A percentile compares a stretch with the other conserved stretches of the same genome.
Evolutionary conservation across 257 asterid genomes (phyloP).

Genomic region (Primulina eburnea): DNA sequence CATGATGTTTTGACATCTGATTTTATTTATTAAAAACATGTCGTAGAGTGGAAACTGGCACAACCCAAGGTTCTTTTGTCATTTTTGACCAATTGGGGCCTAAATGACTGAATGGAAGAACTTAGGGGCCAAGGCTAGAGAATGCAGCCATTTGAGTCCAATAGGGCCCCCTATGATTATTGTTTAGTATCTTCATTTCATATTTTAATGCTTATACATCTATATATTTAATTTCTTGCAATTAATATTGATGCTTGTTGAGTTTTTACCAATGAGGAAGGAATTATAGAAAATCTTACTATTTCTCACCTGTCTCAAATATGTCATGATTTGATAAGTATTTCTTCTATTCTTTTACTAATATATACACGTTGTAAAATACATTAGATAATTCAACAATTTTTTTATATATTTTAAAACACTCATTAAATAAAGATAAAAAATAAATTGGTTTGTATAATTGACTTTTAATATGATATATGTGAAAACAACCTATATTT

Average conservation of each 20-base stretch:
- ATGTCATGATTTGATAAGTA: too few relatives aligned
- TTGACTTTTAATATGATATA: too few relatives aligned
- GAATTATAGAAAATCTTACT: background rate
- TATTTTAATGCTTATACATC: background rate
- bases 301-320: background rate
- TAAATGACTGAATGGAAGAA: background rate
- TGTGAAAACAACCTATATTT: too few relatives aligned
- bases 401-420: too few relatives aligned
- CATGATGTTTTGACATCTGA: too few relatives aligned
- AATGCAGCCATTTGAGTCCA: background rate
- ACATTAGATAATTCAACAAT: too few relatives aligned
- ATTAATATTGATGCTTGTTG: background rate
- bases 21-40: too few relatives aligned
- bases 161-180: background rate
- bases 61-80: constrained; percentile 7
- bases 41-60: too few relatives aligned
- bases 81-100: background rate
- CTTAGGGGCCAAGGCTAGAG: background rate
- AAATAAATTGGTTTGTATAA: too few relatives aligned
- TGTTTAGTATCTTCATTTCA: background rate
- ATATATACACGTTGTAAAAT: too few relatives aligned
- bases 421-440: too few relatives aligned
- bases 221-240: background rate
- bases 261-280: constrained; percentile 8
- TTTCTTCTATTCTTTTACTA: too few relatives aligned